phyloP scores from a whole-genome alignment of 2,329 filamentous ascomycete species.

The Grosmannia huntii region DNA sequence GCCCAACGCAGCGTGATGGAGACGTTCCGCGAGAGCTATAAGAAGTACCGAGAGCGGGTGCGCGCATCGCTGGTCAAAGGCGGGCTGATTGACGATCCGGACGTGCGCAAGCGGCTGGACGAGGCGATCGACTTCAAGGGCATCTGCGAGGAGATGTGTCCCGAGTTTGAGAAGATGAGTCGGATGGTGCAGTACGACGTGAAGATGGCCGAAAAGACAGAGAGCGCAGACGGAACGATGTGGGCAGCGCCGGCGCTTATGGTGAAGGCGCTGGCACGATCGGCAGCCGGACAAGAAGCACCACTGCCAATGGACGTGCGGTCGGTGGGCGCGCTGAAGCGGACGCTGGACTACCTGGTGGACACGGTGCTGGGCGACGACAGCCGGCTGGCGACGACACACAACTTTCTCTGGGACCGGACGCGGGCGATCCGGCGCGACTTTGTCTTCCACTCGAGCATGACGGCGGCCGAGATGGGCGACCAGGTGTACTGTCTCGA shows the following conservation, averaged over 20 bases:
- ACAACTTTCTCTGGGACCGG: constrained; percentile 56
- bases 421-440: constrained; percentile 55
- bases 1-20: constrained; percentile 38
- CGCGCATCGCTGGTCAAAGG: constrained; percentile 45
- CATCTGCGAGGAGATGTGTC: constrained; percentile 58
- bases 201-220: constrained; percentile 40
- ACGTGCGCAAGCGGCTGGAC: constrained; percentile 46
- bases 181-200: constrained; percentile 50
- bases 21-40: constrained; percentile 41
- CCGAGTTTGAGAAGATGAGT: constrained; percentile 51
- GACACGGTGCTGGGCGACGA: constrained; percentile 44
- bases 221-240: constrained; percentile 23
- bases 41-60: constrained; percentile 42
- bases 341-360: constrained; percentile 51
- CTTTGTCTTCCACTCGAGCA: constrained; percentile 53
- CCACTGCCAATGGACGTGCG: constrained; percentile 56
- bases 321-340: constrained; percentile 43
- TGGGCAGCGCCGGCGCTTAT: constrained; percentile 40
- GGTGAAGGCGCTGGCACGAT: constrained; percentile 56
- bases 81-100: constrained; percentile 51
- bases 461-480: constrained; percentile 42
- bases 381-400: constrained; percentile 36
- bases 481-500: constrained; percentile 52
- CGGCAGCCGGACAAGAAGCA: constrained; percentile 54
- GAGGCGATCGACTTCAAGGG: constrained; percentile 56